Evolutionary conservation across 306 rosid species (phyloP).

Genomic region (Prunus fruticosa): DNA sequence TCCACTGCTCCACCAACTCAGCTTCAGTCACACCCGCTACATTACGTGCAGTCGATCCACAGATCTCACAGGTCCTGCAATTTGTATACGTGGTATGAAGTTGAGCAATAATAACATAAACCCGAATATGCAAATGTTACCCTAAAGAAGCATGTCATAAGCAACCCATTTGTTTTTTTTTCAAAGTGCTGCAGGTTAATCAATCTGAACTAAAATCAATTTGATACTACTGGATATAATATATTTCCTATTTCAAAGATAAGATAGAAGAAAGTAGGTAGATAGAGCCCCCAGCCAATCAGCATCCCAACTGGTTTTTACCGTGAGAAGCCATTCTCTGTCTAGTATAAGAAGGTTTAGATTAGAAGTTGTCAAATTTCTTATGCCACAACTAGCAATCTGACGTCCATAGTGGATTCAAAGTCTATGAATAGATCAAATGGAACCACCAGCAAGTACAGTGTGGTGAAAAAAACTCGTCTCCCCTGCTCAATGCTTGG

Average conservation of each 20-base stretch:
- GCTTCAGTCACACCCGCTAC: conserved; percentile 60
- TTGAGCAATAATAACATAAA: neutral
- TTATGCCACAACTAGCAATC: neutral
- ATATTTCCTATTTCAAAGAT: neutral
- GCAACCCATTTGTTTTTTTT: neutral
- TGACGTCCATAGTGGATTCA: neutral
- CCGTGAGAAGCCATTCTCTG: neutral
- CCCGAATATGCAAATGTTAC: neutral
- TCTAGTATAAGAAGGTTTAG: neutral
- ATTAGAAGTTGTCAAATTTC: neutral
- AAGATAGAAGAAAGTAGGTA: neutral
- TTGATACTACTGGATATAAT: neutral
- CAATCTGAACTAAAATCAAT: neutral
- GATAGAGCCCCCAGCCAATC: neutral
- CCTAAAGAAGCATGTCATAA: neutral
- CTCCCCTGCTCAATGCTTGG: neutral
- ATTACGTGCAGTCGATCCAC: conserved; percentile 75
- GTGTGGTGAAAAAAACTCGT: neutral
- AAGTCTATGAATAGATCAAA: neutral
- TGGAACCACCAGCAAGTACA: neutral
- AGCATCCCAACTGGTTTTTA: neutral
- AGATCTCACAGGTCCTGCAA: conserved; percentile 87
- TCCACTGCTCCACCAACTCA: conserved; percentile 61
- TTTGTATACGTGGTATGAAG: neutral
- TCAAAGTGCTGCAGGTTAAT: neutral